These are phyloP conservation scores for bread wheat (Triticum aestivum) DNA, from an alignment of 176 grass and related monocot species.

Conservation along the genomic window IWGSC_CS_RefSeq_v2.1 NC_057796.1:204321309-204321808, in stretches of 20 bases:
- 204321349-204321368: background rate
- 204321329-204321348: conserved; percentile 13
- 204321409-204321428: conserved; percentile 29
- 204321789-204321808: background rate
- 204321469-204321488: conserved; percentile 40
- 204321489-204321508: conserved; percentile 26
- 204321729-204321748: conserved; percentile 29
- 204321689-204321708: background rate
- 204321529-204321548: conserved; percentile 24
- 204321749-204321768: background rate
- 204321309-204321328: conserved; percentile 42
- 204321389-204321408: conserved; percentile 16
- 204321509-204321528: conserved; percentile 45
- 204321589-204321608: conserved; percentile 19
- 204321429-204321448: conserved; percentile 39
- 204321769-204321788: background rate
- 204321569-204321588: conserved; percentile 30
- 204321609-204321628: background rate
- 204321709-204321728: conserved; percentile 40
- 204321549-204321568: conserved; percentile 51
- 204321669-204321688: background rate
- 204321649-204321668: background rate
- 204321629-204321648: background rate
- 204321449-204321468: conserved; percentile 18
- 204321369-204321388: conserved; percentile 14